Base-by-base conservation (phyloP, 169 alveolate species). In the Eimeria zaria region DNA sequence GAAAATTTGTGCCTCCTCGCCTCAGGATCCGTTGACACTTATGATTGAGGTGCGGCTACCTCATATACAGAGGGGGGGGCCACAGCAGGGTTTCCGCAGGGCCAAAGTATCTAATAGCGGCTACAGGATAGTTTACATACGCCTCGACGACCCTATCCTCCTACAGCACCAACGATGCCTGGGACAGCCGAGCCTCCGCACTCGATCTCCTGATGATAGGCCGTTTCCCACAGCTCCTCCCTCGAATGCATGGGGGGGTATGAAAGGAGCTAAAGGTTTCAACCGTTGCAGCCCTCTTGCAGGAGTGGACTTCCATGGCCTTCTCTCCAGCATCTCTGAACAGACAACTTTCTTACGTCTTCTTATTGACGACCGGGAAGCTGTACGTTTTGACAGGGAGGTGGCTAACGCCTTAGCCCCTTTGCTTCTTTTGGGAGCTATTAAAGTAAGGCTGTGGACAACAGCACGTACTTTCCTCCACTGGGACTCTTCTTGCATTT, bases 261-360 rank as follows among this genome's bases (percentile, higher is more conserved):
- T 22, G 41, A 39, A 8, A 41, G 78, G 44, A 20, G 81, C 27
- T 8, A 39, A 39, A 14, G 44, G 93, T 48, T 87, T 83, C 51
- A 33, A 20, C 64, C 64, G 60, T 18, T 60, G 93, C 80, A 87
- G 81, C 81, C 81, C 60, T 3, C 93, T 87, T 27, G 93, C 80
- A 62, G 93, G 93, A 22, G 2, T 87, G 33, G 93, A 87, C 33
- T 87, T 87, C 80, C 62, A 87, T 62, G 62, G 39, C 60, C 78
- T 87, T 44, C 80, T 87, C n/a, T 36, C 93, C 8, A 87, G 93
- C 62, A 87, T 87, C 20, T 87, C 93, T 39, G 93, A 87, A 62
- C 93, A 87, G 93, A 87, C 93, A 33, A 87, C 93, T 41, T 87
- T 87, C 93, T 62, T 87, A 83, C 78, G 93, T 11, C 93, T 87